These are phyloP conservation scores for Lachancea thermotolerans DNA, from an alignment of 805 yeast species.

Conservation along the genomic window DNA sequence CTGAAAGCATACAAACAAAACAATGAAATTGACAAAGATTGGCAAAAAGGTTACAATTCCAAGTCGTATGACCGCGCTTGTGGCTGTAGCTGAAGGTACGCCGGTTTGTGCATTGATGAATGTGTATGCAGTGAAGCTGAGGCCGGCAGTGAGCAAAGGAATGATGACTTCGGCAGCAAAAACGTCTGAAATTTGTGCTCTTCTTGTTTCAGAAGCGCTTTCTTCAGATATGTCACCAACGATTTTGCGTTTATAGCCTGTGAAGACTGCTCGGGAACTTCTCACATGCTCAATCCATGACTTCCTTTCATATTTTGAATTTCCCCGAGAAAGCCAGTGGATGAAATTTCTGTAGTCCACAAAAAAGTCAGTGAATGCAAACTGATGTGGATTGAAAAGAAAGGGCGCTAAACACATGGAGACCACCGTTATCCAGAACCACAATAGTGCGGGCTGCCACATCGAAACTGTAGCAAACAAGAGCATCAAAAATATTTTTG, in stretches of 20 bases:
- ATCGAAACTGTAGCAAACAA: constrained; percentile 66
- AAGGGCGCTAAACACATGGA: constrained; percentile 68
- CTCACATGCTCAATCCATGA: constrained; percentile 81
- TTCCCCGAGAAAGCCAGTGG: constrained; percentile 80
- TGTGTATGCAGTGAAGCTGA: constrained; percentile 63
- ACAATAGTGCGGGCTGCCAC: constrained; percentile 86
- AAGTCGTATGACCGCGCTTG: constrained; percentile 58
- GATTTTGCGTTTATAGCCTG: constrained; percentile 79
- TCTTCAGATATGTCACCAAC: constrained; percentile 63
- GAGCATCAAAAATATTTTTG: constrained; percentile 66
- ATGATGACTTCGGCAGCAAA: constrained; percentile 74
- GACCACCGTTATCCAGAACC: constrained; percentile 67
- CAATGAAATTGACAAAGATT: constrained; percentile 32
- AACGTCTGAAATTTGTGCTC: constrained; percentile 72
- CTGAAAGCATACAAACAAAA: constrained; percentile 33
- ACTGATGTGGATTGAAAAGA: constrained; percentile 72
- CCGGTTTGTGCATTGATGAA: constrained; percentile 88
- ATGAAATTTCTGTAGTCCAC: constrained; percentile 56
- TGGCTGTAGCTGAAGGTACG: constrained; percentile 43
- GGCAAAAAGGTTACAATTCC: constrained; percentile 47
- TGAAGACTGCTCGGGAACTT: constrained; percentile 74
- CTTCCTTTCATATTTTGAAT: constrained; percentile 52
- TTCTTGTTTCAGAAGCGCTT: constrained; percentile 54
- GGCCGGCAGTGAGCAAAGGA: constrained; percentile 63
- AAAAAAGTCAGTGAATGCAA: constrained; percentile 60